Conservation (phyloP, 2,329 filamentous ascomycete species). For the Dothideomycetes sp. region DNA sequence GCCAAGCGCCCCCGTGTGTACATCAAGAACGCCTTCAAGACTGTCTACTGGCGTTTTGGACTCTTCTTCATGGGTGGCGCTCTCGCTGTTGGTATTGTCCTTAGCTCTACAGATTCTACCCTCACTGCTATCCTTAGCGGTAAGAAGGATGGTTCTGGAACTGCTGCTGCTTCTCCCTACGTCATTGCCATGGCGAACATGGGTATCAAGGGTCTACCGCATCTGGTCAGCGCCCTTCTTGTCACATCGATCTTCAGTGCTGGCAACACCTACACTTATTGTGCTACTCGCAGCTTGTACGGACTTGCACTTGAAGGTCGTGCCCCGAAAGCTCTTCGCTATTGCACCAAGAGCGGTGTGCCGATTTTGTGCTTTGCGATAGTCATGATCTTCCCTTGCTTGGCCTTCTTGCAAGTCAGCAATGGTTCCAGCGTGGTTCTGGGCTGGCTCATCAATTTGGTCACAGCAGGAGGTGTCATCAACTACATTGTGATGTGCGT, state of each 20-base stretch:
- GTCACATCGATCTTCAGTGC: constrained; percentile 46
- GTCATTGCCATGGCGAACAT: constrained; percentile 36
- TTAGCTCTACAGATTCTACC: constrained; percentile 19
- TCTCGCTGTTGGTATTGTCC: constrained; percentile 32
- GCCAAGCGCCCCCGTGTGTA: constrained; percentile 32
- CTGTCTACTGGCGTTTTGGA: constrained; percentile 35
- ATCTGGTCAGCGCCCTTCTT: constrained; percentile 25
- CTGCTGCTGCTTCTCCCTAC: constrained; percentile 19
- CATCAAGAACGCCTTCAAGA: constrained; percentile 39
- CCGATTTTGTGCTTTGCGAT: constrained; percentile 45
- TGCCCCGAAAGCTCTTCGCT: constrained; percentile 42
- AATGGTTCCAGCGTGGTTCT: constrained; percentile 15
- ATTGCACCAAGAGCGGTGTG: constrained; percentile 48
- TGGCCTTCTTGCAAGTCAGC: constrained; percentile 18
- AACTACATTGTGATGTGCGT: constrained; percentile 51
- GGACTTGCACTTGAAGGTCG: constrained; percentile 41
- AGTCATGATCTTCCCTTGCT: constrained; percentile 23
- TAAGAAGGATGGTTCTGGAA: constrained; percentile 10
- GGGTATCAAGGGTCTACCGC: constrained; percentile 31
- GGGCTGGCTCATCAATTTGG: constrained; percentile 36
- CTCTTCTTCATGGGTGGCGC: constrained; percentile 38
- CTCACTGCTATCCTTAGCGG: constrained; percentile 16
- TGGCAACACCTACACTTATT: constrained; percentile 46
- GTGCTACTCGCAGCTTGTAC: constrained; percentile 42
- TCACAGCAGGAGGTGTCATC: constrained; percentile 48